Evolutionary conservation across 2,329 filamentous ascomycete species (phyloP).

Genomic region (Arthrobotrys musiformis): DNA sequence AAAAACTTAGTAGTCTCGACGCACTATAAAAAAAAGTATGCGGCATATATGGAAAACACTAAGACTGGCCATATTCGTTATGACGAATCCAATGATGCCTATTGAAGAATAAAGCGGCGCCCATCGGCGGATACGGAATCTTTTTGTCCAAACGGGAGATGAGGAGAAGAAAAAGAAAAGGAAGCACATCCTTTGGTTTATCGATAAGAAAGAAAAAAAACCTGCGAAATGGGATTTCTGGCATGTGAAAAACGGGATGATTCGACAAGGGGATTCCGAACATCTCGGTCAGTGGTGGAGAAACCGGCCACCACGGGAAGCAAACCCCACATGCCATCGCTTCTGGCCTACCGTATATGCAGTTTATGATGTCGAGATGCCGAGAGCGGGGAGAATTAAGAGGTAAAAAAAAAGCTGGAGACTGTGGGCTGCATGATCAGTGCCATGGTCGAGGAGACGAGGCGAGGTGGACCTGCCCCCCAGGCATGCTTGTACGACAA

Average conservation of each 20-base stretch:
- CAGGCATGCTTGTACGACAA: background rate
- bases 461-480: background rate
- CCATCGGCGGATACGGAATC: slow-evolving; percentile 24
- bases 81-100: slow-evolving; percentile 3
- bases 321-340: slow-evolving; percentile 32
- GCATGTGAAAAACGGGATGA: slow-evolving; percentile 36
- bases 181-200: slow-evolving; percentile 13
- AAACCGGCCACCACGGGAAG: slow-evolving; percentile 26
- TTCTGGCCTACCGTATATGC: no score
- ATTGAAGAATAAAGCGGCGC: background rate
- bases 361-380: slow-evolving; percentile 21
- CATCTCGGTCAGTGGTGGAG: slow-evolving; percentile 20
- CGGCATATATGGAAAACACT: slow-evolving; percentile 9
- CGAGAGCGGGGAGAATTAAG: slow-evolving; percentile 37
- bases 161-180: background rate
- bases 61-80: background rate
- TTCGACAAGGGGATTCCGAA: background rate
- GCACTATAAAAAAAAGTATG: background rate
- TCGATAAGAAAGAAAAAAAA: slow-evolving; percentile 32
- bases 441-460: slow-evolving; percentile 4
- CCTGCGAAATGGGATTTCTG: slow-evolving; percentile 17
- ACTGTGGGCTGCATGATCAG: slow-evolving; percentile 8
- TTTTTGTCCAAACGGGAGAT: background rate
- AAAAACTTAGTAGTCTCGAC: background rate
- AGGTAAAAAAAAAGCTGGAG: slow-evolving; percentile 19